Evolutionary conservation across 2,329 filamentous ascomycete genomes (phyloP).

Genomic region (Paraphaeosphaeria minitans): DNA sequence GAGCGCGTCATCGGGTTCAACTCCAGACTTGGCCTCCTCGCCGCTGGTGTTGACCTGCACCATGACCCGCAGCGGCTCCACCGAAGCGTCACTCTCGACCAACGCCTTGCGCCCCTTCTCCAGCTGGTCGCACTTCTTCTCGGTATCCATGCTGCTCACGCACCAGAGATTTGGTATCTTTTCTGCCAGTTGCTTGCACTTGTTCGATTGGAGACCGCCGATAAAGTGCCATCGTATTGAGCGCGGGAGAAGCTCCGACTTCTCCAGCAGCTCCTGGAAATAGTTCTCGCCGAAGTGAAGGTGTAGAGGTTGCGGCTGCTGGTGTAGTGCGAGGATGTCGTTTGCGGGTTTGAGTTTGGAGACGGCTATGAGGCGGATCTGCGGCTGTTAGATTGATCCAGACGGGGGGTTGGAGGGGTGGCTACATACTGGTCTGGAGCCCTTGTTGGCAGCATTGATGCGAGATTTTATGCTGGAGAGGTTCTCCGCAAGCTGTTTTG

Average conservation of each 20-base stretch:
- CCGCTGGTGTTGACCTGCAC: slow-evolving; percentile 96
- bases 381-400: slow-evolving; percentile 7
- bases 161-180: slow-evolving; percentile 88
- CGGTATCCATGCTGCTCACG: slow-evolving; percentile 85
- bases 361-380: slow-evolving; percentile 89
- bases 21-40: slow-evolving; percentile 83
- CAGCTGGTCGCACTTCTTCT: slow-evolving; percentile 84
- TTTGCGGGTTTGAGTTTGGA: slow-evolving; percentile 94
- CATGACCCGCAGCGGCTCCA: slow-evolving; percentile 68
- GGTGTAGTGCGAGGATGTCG: slow-evolving; percentile 85
- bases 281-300: slow-evolving; percentile 97
- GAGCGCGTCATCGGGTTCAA: slow-evolving; percentile 67
- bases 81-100: slow-evolving; percentile 40
- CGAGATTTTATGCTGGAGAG: slow-evolving; percentile 49
- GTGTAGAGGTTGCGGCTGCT: slow-evolving; percentile 56
- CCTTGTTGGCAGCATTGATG: slow-evolving; percentile 47
- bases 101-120: slow-evolving; percentile 74
- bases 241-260: slow-evolving; percentile 76
- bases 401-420: neutral
- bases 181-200: slow-evolving; percentile 83
- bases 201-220: slow-evolving; percentile 89
- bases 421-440: slow-evolving; percentile 34
- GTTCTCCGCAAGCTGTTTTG: slow-evolving; percentile 54
- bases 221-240: slow-evolving; percentile 95
- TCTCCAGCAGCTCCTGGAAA: slow-evolving; percentile 77